Evolutionary conservation across 2,329 filamentous ascomycete species (phyloP), one percentile per base, ranked within the genome.

Genomic region (Rosellinia necatrix): DNA sequence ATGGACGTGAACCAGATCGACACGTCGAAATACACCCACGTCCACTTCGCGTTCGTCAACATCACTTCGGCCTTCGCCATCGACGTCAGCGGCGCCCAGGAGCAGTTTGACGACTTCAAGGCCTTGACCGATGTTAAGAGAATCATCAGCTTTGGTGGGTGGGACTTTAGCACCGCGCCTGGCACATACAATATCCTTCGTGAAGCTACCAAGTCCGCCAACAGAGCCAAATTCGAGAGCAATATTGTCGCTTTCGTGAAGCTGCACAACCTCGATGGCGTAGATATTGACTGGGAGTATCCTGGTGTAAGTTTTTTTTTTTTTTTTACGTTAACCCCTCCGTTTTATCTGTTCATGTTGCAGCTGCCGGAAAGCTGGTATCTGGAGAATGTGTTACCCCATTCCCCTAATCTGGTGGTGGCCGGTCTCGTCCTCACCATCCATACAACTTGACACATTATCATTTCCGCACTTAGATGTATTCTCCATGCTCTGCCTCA

Each of bases 201-300:
- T 9, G 32, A 58, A 9, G 60, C 44, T 7, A 32, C 44, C 12
- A 52, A 40, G 17, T 13, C 48, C 6, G 41, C 22, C 12, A 42
- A 42, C 10, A 2, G 22, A 15, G 40, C 2, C 2, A 42, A 15
- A 4, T 42, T 42, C 6, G 24, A 15, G 22, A 42, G 13, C 5
- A 62, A 62, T 34, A 38, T 70, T 13, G 56, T 63, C 9, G 25
- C 46, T 2, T 71, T 71, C 37, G 12, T 70, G 1, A 58, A 53
- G 0, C 13, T 56, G 3, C 13, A 72, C 34, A 37, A 59, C 6
- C 59, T 71, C 0, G 69, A 73, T 48, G 72, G 71, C 1, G 48
- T 73, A 1, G 70, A 74, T 43, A 30, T 72, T 22, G 70, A 74
- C 58, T 77, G 74, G 74, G 71, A 73, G 41, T 74, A 74, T 63